Base-by-base conservation (phyloP, 1,284 basidiomycete species). In the Ustilago nuda region DNA sequence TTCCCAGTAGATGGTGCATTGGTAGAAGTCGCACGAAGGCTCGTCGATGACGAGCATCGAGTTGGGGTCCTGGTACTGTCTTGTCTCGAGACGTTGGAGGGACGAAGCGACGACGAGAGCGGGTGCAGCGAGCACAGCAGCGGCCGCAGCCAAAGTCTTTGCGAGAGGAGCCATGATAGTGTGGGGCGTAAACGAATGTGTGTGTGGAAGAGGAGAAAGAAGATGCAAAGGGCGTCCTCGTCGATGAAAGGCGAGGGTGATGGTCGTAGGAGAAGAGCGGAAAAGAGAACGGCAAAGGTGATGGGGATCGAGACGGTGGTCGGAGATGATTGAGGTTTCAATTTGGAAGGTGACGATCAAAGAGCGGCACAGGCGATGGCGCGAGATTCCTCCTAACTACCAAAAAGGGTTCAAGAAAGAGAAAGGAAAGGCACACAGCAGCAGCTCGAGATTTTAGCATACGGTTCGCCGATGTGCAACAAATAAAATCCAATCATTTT, bases 1-100 rank as follows among this genome's bases (percentile, higher is more conserved):
- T 27, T 50, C 41, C 63, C 70, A 80, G 62, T 56, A 74, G 72
- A 81, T 70, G 51, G 39, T 56, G 63, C 80, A 82, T 48, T 74
- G 79, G 61, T 73, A 81, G 48, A 70, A 80, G 51, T 80, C 69
- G 65, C 80, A 82, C 0, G 69, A 45, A 1, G 80, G 79, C 12
- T 66, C 45, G 66, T 81, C 69, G 57, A 82, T 57, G 43, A 76
- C 80, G 13, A 82, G 76, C 30, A 43, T 57, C 33, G 78, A 64
- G 58, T 72, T 67, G 33, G 75, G 67, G 41, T 69, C 68, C 62
- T 81, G 79, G 51, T 81, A 77, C 37, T 81, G 79, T 7, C 79
- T 39, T 2, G 30, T 32, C 33, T 46, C 41, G 51, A 73, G 70
- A 43, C 69, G 35, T 8, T 39, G 45, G 30, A 58, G 36, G 15